phyloP scores from a whole-genome alignment of 2,329 filamentous ascomycete genomes.

The Orbilia brochopaga region DNA sequence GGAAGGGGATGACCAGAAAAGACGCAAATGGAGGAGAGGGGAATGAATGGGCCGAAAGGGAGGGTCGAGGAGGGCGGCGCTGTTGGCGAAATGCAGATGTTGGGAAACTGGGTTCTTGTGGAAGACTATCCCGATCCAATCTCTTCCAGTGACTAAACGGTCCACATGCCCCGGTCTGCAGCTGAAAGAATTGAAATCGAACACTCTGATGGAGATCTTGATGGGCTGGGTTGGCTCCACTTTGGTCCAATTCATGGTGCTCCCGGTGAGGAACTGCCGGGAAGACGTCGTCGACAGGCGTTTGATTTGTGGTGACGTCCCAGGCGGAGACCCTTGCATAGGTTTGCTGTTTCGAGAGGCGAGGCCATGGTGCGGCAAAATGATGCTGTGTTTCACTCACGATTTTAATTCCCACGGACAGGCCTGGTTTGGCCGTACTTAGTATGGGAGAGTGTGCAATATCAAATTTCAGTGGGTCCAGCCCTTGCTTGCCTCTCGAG shows the following conservation, averaged over 20 bases:
- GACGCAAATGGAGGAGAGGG: neutral
- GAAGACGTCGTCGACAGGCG: neutral
- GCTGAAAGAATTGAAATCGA: slow-evolving; percentile 4
- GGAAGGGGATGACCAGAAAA: neutral
- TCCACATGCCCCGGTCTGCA: slow-evolving; percentile 1
- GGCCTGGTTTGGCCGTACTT: too few relatives aligned
- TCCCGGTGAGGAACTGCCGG: neutral
- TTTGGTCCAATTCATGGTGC: neutral
- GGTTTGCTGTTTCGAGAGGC: slow-evolving; percentile 42
- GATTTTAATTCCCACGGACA: slow-evolving; percentile 18
- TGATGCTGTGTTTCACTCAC: slow-evolving; percentile 27
- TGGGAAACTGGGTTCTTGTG: neutral
- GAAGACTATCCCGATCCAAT: slow-evolving; percentile 10
- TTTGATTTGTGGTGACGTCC: slow-evolving; percentile 36
- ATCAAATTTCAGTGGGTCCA: slow-evolving; percentile 16
- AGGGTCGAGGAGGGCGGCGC: neutral
- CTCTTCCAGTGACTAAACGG: neutral
- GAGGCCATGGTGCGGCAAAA: slow-evolving; percentile 43
- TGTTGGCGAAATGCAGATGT: slow-evolving; percentile 7
- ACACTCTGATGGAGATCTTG: slow-evolving; percentile 9
- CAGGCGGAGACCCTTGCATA: slow-evolving; percentile 50
- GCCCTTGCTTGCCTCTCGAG: neutral
- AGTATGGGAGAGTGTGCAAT: slow-evolving; percentile 4
- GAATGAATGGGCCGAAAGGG: neutral
- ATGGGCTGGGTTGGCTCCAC: neutral